Evolutionary conservation across 2,329 filamentous ascomycete species (phyloP).

Genomic region (Colletotrichum liriopes): DNA sequence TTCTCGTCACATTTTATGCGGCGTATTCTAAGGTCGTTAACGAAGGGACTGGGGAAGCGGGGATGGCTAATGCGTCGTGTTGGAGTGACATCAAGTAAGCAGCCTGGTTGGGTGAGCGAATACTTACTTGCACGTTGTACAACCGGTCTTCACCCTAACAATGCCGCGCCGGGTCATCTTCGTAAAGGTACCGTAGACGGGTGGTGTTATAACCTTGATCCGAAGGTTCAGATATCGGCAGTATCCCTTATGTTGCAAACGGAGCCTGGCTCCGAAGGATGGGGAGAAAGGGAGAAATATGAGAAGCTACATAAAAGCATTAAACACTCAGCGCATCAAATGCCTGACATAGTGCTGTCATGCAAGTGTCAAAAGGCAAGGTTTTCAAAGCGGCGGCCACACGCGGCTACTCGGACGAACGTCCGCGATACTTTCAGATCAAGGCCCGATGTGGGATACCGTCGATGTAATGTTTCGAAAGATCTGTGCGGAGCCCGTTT

Average conservation of each 20-base stretch:
- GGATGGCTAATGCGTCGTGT: background rate
- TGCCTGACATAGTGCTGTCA: background rate
- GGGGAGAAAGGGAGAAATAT: background rate
- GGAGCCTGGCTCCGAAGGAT: background rate
- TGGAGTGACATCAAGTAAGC: background rate
- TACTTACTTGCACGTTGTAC: constrained; percentile 44
- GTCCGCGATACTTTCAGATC: background rate
- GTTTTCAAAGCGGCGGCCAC: background rate
- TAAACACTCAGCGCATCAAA: background rate
- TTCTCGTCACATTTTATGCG: constrained; percentile 44
- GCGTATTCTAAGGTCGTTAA: constrained; percentile 18
- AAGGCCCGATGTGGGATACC: background rate
- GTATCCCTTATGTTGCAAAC: background rate
- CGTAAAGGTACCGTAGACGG: background rate
- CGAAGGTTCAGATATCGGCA: background rate
- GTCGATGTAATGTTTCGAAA: background rate
- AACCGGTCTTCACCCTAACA: constrained; percentile 42
- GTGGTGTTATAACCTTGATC: background rate
- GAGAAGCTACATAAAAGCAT: background rate
- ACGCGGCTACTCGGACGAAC: background rate
- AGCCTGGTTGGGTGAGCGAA: no score
- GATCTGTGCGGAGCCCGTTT: background rate
- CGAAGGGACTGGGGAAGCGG: background rate
- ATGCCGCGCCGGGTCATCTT: constrained; percentile 18
- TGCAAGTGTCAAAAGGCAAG: background rate